Base-by-base conservation (phyloP, 441 rosid genomes). In the Gossypium schwendimanii region DNA sequence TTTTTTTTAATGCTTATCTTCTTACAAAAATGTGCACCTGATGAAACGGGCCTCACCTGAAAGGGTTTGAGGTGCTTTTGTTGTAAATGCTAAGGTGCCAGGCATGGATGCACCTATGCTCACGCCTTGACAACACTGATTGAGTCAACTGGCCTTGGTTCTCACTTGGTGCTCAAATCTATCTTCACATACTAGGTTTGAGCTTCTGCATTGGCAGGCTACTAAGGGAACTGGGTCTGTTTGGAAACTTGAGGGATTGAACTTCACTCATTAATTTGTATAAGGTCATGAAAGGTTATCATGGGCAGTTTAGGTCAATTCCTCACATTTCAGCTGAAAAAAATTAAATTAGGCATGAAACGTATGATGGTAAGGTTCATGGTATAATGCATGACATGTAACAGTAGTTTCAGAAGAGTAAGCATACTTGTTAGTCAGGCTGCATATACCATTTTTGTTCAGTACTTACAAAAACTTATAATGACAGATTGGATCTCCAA, bases 391-490 rank as follows among this genome's bases (percentile, higher is more conserved):
- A 62, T 63, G 53, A 2, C 28, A 41, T 20, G 24, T 67, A 9
- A 49, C 9, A 4, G 52, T 20, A 66, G 57, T 47, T 65, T 66
- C 70, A 21, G 12, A 23, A 14, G 20, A 18, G 63, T 28, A 59
- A 58, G 50, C 20, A 18, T 3, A 64, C 53, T 20, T 10, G 12
- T 39, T 64, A 21, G 28, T 7, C 20, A 45, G 57, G 39, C 57
- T 65, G 70, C 54, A 21, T 12, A 6, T 12, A 45, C 54, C 2
- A 2, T 2, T 44, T 6, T 44, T 64, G 3, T 44, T 64, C 33
- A 41, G 69, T 64, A 7, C 11, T 64, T 64, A 44, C 45, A 64
- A 20, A 63, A 20, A 52, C 69, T 64, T 41, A 14, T 65, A 64
- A 12, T 5, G 26, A 17, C 31, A 8, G 45, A 28, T 64, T 67